phyloP scores from a whole-genome alignment of 306 rosid genomes.

The Fragaria nilgerrensis region DNA sequence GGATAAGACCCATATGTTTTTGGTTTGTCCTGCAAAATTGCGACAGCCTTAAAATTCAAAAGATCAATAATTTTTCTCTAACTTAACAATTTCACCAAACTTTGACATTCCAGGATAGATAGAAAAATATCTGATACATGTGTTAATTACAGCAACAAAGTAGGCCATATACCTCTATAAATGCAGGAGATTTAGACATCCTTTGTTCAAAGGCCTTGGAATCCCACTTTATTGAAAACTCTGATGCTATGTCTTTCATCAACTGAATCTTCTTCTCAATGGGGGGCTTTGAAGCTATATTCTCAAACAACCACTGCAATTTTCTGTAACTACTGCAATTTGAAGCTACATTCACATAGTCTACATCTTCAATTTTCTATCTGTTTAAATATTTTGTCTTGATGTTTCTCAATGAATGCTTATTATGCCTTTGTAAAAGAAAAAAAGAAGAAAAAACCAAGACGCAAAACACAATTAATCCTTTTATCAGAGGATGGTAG shows the following conservation, averaged over 20 bases:
- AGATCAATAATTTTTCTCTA: background rate
- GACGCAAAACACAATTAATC: too few relatives aligned
- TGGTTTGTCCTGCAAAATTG: constrained; percentile 53
- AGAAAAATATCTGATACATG: background rate
- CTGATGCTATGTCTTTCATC: constrained; percentile 70
- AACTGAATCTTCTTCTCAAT: constrained; percentile 70
- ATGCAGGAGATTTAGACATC: constrained; percentile 58
- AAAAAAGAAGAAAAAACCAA: too few relatives aligned
- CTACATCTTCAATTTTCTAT: too few relatives aligned
- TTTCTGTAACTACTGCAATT: too few relatives aligned
- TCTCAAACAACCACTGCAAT: constrained; percentile 84
- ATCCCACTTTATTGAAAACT: constrained; percentile 86
- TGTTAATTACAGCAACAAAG: constrained; percentile 14
- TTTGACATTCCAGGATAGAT: background rate
- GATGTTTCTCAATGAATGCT: too few relatives aligned
- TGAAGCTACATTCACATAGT: too few relatives aligned
- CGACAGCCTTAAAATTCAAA: constrained; percentile 21
- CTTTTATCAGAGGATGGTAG: too few relatives aligned
- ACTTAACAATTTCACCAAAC: background rate
- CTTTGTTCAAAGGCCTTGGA: constrained; percentile 68
- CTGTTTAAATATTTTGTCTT: too few relatives aligned
- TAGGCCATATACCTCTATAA: constrained; percentile 52
- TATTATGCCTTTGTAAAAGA: too few relatives aligned
- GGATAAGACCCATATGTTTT: constrained; percentile 34
- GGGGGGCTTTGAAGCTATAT: constrained; percentile 57